Conservation (phyloP, 371 early-diverging fungal genomes). For the Lichtheimia ornata region DNA sequence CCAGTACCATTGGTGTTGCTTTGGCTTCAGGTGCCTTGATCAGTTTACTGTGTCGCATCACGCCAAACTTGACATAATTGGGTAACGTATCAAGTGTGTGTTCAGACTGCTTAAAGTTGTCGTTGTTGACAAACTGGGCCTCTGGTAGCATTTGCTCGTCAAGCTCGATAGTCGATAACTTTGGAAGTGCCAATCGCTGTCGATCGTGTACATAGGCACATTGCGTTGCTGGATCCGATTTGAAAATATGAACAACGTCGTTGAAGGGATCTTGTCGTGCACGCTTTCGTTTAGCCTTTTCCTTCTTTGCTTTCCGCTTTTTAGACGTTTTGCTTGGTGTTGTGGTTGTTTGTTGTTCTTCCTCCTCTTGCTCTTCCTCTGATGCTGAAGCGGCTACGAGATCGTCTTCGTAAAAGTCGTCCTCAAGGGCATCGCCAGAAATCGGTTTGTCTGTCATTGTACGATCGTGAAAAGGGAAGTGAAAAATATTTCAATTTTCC, state of each 20-base stretch:
- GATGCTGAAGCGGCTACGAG: slow-evolving; percentile 40
- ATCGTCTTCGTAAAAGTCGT: slow-evolving; percentile 64
- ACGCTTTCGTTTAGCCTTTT: slow-evolving; percentile 59
- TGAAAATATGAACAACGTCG: slow-evolving; percentile 42
- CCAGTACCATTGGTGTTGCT: slow-evolving; percentile 67
- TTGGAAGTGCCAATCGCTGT: slow-evolving; percentile 50
- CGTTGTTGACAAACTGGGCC: slow-evolving; percentile 46
- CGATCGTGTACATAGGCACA: slow-evolving; percentile 49
- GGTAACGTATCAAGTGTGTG: slow-evolving; percentile 57
- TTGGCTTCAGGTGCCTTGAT: slow-evolving; percentile 50
- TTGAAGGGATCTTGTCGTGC: slow-evolving; percentile 45
- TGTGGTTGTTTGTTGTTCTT: slow-evolving; percentile 13
- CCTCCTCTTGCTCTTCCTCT: slow-evolving; percentile 28
- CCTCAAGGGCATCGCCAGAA: slow-evolving; percentile 68
- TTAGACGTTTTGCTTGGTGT: slow-evolving; percentile 42
- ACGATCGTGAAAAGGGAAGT: too few species aligned
- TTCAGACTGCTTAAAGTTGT: slow-evolving; percentile 48
- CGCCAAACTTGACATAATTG: slow-evolving; percentile 62
- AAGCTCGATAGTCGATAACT: slow-evolving; percentile 51
- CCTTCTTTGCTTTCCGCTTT: slow-evolving; percentile 32
- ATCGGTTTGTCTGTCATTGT: slow-evolving; percentile 18
- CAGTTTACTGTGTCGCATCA: slow-evolving; percentile 51
- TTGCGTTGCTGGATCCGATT: slow-evolving; percentile 37
- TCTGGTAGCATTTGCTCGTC: slow-evolving; percentile 51
- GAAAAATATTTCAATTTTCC: too few species aligned